phyloP scores from a whole-genome alignment of 1,284 basidiomycete species.

The Moniliophthora roreri region DNA sequence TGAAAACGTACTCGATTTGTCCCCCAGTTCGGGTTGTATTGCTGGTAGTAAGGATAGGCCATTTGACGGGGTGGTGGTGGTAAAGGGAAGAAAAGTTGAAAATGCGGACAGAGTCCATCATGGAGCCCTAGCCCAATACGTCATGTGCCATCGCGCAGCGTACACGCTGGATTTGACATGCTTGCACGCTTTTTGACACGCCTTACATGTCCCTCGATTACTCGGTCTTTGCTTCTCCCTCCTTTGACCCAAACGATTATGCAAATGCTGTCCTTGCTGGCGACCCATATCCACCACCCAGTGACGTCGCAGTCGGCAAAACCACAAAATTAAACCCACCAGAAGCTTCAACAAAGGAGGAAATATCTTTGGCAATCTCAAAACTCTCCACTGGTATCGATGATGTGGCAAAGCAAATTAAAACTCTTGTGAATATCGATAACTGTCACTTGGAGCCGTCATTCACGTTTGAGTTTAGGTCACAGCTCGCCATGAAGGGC shows the following conservation, averaged over 20 bases:
- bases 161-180: background rate
- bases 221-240: constrained; percentile 60
- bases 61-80: constrained; percentile 7
- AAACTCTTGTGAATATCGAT: constrained; percentile 57
- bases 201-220: constrained; percentile 46
- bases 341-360: constrained; percentile 71
- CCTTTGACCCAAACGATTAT: constrained; percentile 86
- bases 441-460: constrained; percentile 8
- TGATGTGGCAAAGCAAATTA: constrained; percentile 86
- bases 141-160: background rate
- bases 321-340: constrained; percentile 33
- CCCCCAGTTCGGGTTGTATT: constrained; percentile 45
- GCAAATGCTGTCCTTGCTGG: constrained; percentile 86
- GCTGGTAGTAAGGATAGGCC: constrained; percentile 42
- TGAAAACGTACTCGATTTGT: constrained; percentile 39
- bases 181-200: background rate
- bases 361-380: constrained; percentile 83
- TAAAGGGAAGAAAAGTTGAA: constrained; percentile 1
- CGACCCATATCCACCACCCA: constrained; percentile 60
- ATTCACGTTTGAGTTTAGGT: constrained; percentile 40
- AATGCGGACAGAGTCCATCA: background rate
- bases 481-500: constrained; percentile 69
- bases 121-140: background rate
- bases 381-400: constrained; percentile 85
- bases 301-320: constrained; percentile 25